These are phyloP conservation scores for Delonix regia DNA, from an alignment of 306 rosid species.

Conservation along the genomic window DNA sequence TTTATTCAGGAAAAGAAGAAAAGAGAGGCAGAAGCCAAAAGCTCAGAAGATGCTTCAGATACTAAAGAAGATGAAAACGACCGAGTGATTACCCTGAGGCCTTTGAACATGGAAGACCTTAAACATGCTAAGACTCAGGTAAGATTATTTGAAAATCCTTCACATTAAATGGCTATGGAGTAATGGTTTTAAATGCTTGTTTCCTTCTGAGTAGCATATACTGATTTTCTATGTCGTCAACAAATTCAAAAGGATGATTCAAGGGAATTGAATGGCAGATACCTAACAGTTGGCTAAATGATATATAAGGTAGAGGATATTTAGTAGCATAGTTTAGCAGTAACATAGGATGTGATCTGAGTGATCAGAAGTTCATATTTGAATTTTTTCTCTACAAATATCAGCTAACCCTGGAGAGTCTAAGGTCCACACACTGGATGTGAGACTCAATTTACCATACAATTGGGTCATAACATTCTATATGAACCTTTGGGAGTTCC, in stretches of 20 bases:
- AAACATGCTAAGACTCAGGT: conserved; percentile 84
- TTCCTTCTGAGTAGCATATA: background rate
- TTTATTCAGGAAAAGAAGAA: conserved; percentile 62
- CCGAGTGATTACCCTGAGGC: conserved; percentile 52
- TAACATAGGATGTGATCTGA: background rate
- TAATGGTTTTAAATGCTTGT: conserved; percentile 14
- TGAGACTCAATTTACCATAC: background rate
- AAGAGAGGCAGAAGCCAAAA: conserved; percentile 48
- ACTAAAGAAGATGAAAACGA: conserved; percentile 60
- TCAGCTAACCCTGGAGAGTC: background rate
- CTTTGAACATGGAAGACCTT: conserved; percentile 86
- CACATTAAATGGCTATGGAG: conserved; percentile 8
- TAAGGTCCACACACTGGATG: background rate
- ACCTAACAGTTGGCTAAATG: conserved; percentile 2
- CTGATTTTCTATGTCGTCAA: background rate
- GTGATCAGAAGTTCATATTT: background rate
- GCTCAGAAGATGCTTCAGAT: conserved; percentile 50
- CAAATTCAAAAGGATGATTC: background rate
- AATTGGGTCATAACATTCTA: background rate
- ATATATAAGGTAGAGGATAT: background rate
- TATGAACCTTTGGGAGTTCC: background rate
- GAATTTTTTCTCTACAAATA: background rate
- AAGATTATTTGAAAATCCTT: background rate
- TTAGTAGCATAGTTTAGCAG: background rate
- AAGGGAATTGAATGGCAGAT: background rate